These are phyloP conservation scores for Bullera alba DNA, from an alignment of 768 basidiomycete genomes.

Conservation along the genomic window DNA sequence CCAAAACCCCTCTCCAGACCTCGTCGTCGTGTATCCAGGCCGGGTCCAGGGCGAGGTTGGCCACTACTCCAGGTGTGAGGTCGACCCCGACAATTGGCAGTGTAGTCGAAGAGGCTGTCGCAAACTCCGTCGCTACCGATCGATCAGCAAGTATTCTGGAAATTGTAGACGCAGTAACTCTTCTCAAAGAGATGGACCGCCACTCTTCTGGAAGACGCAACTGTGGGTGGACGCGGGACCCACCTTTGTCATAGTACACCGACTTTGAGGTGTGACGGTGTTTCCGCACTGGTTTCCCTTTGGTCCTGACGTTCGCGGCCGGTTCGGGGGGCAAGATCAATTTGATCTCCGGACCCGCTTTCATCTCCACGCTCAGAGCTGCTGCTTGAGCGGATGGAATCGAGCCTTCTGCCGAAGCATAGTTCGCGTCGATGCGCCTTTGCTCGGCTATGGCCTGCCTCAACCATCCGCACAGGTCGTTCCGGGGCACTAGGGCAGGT, in stretches of 20 bases:
- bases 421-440: slow-evolving; percentile 36
- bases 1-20: slow-evolving; percentile 21
- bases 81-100: slow-evolving; percentile 42
- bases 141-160: neutral
- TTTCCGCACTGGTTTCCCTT: slow-evolving; percentile 28
- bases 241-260: slow-evolving; percentile 37
- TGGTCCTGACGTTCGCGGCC: slow-evolving; percentile 15
- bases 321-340: slow-evolving; percentile 40
- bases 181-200: neutral
- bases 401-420: slow-evolving; percentile 32
- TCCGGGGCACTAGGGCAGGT: slow-evolving; percentile 30
- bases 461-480: slow-evolving; percentile 35
- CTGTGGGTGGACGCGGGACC: neutral
- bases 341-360: slow-evolving; percentile 30
- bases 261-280: slow-evolving; percentile 33
- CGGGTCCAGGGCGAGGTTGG: slow-evolving; percentile 27
- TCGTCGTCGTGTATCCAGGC: slow-evolving; percentile 40
- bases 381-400: slow-evolving; percentile 27
- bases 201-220: neutral
- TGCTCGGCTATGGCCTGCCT: slow-evolving; percentile 36
- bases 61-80: slow-evolving; percentile 19
- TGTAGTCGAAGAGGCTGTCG: slow-evolving; percentile 15
- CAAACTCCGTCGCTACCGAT: slow-evolving; percentile 35
- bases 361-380: slow-evolving; percentile 8
- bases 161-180: neutral